Conservation (phyloP, 495 filamentous ascomycete genomes). For the Trichocladium antarcticum region DNA sequence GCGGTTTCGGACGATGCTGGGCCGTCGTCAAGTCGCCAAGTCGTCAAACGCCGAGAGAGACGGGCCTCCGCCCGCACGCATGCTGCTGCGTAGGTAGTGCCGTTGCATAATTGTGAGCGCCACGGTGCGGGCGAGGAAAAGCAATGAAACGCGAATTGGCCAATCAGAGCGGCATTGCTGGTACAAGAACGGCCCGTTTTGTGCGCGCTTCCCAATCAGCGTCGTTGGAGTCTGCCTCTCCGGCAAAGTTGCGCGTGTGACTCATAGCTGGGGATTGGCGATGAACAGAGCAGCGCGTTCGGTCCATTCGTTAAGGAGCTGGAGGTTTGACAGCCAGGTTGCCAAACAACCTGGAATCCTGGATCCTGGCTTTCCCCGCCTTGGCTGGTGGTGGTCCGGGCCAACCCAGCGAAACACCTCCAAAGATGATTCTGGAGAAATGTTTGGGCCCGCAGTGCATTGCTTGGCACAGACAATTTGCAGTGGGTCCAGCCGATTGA, state of each 20-base stretch:
- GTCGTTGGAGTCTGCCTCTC: neutral
- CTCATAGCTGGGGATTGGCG: constrained; percentile 6
- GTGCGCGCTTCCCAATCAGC: constrained; percentile 7
- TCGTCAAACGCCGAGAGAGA: too few species aligned
- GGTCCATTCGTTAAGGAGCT: neutral
- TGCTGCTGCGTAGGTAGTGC: constrained; percentile 10
- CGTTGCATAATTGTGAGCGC: too few species aligned
- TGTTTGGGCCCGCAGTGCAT: too few species aligned
- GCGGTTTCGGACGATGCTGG: neutral
- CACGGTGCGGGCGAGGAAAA: neutral
- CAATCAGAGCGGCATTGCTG: constrained; percentile 14
- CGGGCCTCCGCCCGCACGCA: too few species aligned
- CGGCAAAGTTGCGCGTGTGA: constrained; percentile 1
- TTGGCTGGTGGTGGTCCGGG: neutral
- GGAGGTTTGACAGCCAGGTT: neutral
- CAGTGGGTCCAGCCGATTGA: too few species aligned
- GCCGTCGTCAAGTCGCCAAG: neutral
- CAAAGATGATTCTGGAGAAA: too few species aligned
- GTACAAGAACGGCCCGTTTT: constrained; percentile 18
- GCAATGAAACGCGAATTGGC: constrained; percentile 22
- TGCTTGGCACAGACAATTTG: too few species aligned
- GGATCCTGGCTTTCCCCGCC: neutral
- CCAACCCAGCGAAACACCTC: neutral
- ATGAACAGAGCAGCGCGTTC: neutral
- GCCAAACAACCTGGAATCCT: too few species aligned